Percentiles rank a stretch among this genome's conserved stretches.
Conservation (phyloP, 2,329 filamentous ascomycete genomes). For the Fusarium nanum region DNA sequence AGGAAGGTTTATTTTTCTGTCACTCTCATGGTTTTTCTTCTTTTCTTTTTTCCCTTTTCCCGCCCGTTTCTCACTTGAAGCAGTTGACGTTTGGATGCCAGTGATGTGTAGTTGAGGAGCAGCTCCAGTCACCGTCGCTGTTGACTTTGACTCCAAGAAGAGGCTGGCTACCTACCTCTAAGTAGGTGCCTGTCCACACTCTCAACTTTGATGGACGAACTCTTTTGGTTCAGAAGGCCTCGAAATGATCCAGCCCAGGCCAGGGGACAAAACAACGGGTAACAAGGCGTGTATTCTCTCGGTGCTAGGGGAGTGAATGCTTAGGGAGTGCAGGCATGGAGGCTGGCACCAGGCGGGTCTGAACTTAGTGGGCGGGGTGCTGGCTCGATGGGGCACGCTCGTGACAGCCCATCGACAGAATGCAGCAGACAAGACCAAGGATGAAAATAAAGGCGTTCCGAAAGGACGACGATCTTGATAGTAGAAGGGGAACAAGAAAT, state of each 20-base stretch:
- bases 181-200: slow-evolving; percentile 10
- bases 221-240: slow-evolving; percentile 23
- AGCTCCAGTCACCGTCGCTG: slow-evolving; percentile 22
- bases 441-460: slow-evolving; percentile 17
- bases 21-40: not conserved
- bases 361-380: slow-evolving; percentile 45
- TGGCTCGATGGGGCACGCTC: slow-evolving; percentile 49
- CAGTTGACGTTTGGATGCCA: slow-evolving; percentile 41
- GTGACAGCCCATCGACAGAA: slow-evolving; percentile 48
- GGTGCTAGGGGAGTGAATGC: slow-evolving; percentile 40
- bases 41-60: slow-evolving; percentile 1
- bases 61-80: slow-evolving; percentile 30
- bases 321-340: slow-evolving; percentile 42
- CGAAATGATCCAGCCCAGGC: slow-evolving; percentile 16
- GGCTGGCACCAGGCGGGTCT: slow-evolving; percentile 49
- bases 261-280: slow-evolving; percentile 20
- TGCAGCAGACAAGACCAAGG: slow-evolving; percentile 25
- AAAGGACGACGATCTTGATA: not conserved
- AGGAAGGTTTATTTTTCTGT: slow-evolving; percentile 20
- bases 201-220: slow-evolving; percentile 27
- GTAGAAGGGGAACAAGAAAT: not conserved
- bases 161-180: slow-evolving; percentile 25
- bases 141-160: slow-evolving; percentile 13
- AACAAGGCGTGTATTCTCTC: slow-evolving; percentile 38
- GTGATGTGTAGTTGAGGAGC: slow-evolving; percentile 40